Evolutionary conservation across 345 rosid genomes (phyloP).

Genomic region (Erodium maritimum): DNA sequence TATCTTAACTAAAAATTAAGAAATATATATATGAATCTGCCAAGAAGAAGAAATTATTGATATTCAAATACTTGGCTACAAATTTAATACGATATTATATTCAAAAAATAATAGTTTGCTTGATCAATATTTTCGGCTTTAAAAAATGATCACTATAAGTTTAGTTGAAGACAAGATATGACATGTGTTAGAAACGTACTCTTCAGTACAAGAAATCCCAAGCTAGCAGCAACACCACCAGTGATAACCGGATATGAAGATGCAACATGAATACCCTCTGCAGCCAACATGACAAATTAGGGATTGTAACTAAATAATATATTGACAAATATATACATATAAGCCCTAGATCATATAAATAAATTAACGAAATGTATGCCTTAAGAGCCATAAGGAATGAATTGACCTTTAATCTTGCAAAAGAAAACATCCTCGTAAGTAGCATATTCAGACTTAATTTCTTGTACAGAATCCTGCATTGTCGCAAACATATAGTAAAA

Average conservation of each 20-base stretch:
- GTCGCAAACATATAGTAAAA: background rate
- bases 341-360: background rate
- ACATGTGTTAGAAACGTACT: conserved; percentile 26
- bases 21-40: background rate
- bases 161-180: background rate
- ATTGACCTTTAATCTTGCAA: conserved; percentile 59
- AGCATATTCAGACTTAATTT: conserved; percentile 39
- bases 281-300: conserved; percentile 9
- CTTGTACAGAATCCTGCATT: conserved; percentile 43
- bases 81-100: too few species aligned
- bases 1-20: background rate
- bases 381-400: background rate
- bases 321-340: background rate
- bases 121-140: background rate
- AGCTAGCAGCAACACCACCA: conserved; percentile 38
- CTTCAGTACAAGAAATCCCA: conserved; percentile 46
- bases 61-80: background rate
- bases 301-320: background rate
- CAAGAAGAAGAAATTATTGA: background rate
- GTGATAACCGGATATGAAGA: conserved; percentile 51
- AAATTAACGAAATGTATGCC: background rate
- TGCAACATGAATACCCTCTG: conserved; percentile 61
- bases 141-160: background rate
- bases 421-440: conserved; percentile 46
- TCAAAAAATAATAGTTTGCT: background rate